Evolutionary conservation across 805 yeast species (phyloP), one percentile per base, ranked within the genome.

Genomic region (Wickerhamiella kazuoi): DNA sequence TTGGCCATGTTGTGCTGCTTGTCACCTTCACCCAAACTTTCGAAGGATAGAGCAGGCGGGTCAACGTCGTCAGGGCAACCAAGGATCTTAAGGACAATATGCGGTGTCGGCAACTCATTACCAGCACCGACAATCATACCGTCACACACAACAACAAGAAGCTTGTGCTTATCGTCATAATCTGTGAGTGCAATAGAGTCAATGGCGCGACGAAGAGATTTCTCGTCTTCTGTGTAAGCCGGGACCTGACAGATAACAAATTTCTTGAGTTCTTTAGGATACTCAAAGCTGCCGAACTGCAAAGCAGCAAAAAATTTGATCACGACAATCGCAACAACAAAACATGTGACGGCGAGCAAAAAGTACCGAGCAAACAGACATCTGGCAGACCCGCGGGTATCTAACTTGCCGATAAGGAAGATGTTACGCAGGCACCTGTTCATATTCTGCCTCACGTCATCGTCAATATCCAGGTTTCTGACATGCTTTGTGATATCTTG

Each of bases 1-100:
- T 72, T 72, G 35, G 74, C 78, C 71, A 69, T 66, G 51, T 72
- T 72, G 53, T 72, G 78, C 56, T 75, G 74, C 56, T 71, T 69
- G 26, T 63, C 53, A 33, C 79, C 79, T 45, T 68, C 75, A 17
- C 76, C 77, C 26, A 72, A 65, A 19, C 74, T 70, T 37, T 73
- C 74, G 47, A 69, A 71, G 1, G 72, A 61, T 39, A 63, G 54
- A 1, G 76, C 65, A 44, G 64, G 61, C 6, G 73, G 76, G 30
- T 72, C 73, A 21, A 67, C 69, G 16, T 60, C 65, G 3, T 67
- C 68, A 17, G 71, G 62, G 19, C 63, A 61, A 30, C 74, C 70
- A 57, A 72, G 64, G 64, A 72, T 70, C 36, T 65, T 68, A 39
- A 72, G 59, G 2, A 63, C 73, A 44, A 72, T 68, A 16, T 72